phyloP scores from a whole-genome alignment of 2,329 filamentous ascomycete genomes.

The Apiospora kogelbergensis region DNA sequence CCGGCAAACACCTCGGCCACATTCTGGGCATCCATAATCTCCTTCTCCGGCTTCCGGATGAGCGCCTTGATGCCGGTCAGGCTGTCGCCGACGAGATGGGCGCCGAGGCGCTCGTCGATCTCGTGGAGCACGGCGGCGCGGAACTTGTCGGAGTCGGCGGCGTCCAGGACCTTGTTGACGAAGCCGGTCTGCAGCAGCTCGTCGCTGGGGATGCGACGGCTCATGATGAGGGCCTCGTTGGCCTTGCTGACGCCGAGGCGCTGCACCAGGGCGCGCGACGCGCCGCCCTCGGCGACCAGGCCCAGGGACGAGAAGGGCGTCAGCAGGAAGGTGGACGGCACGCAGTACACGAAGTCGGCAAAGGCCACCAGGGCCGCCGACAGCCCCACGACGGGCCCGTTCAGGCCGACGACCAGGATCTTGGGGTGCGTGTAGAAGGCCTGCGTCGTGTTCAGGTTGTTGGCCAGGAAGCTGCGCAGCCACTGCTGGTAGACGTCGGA shows the following conservation, averaged over 20 bases:
- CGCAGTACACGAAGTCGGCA: slow-evolving; percentile 89
- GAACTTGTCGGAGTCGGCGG: slow-evolving; percentile 66
- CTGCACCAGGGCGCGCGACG: slow-evolving; percentile 75
- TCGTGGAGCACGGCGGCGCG: slow-evolving; percentile 70
- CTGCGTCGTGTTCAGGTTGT: slow-evolving; percentile 87
- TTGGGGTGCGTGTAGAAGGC: slow-evolving; percentile 94
- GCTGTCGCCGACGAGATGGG: slow-evolving; percentile 77
- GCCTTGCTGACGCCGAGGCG: slow-evolving; percentile 78
- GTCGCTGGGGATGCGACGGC: slow-evolving; percentile 69
- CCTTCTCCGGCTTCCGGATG: slow-evolving; percentile 71
- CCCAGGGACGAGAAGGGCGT: slow-evolving; percentile 91
- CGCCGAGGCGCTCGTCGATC: slow-evolving; percentile 77
- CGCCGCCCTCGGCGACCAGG: slow-evolving; percentile 84
- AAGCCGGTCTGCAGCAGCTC: slow-evolving; percentile 78
- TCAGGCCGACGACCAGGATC: slow-evolving; percentile 86
- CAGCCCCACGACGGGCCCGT: slow-evolving; percentile 87
- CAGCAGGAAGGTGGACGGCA: slow-evolving; percentile 79
- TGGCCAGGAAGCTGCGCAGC: slow-evolving; percentile 72
- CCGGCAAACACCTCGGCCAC: slow-evolving; percentile 84
- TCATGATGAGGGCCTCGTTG: slow-evolving; percentile 93
- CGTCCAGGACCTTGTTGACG: slow-evolving; percentile 77
- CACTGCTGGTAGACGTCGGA: slow-evolving; percentile 49
- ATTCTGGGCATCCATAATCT: slow-evolving; percentile 73
- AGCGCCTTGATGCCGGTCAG: slow-evolving; percentile 82
- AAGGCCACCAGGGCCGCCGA: slow-evolving; percentile 80